Evolutionary conservation across 2,329 filamentous ascomycete genomes (phyloP).

Genomic region (Botrytis medusae): DNA sequence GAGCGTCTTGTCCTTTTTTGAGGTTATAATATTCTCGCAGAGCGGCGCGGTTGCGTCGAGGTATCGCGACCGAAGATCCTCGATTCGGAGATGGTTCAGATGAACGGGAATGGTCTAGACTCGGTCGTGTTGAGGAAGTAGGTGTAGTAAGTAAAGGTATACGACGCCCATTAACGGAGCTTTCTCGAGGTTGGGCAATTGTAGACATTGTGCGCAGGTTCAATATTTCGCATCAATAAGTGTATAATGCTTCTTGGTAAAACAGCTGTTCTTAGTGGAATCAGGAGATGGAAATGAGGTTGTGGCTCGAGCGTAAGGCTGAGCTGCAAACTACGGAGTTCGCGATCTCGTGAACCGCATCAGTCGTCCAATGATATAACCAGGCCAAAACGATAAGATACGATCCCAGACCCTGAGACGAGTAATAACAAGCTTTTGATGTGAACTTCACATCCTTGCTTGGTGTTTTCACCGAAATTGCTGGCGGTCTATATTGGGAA

Average conservation of each 20-base stretch:
- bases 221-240: not conserved
- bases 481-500: not conserved
- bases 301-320: slow-evolving; percentile 18
- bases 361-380: not conserved
- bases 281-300: slow-evolving; percentile 1
- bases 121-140: slow-evolving; percentile 73
- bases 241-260: not conserved
- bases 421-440: not conserved
- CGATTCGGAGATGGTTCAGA: slow-evolving; percentile 55
- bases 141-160: slow-evolving; percentile 61
- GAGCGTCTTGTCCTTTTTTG: slow-evolving; percentile 44
- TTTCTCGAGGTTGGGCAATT: slow-evolving; percentile 62
- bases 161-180: slow-evolving; percentile 56
- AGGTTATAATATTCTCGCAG: slow-evolving; percentile 95
- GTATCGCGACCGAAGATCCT: slow-evolving; percentile 37
- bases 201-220: slow-evolving; percentile 55
- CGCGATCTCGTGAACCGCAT: not conserved
- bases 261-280: not conserved
- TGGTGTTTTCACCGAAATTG: not conserved
- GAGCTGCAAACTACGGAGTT: not conserved
- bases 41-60: slow-evolving; percentile 68
- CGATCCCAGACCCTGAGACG: not conserved
- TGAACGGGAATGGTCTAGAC: slow-evolving; percentile 65
- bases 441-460: not conserved
- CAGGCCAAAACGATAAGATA: too few species aligned